These are phyloP conservation scores for Colletotrichum sp. DNA, from an alignment of 2,329 filamentous ascomycete species.

Conservation along the genomic window DNA sequence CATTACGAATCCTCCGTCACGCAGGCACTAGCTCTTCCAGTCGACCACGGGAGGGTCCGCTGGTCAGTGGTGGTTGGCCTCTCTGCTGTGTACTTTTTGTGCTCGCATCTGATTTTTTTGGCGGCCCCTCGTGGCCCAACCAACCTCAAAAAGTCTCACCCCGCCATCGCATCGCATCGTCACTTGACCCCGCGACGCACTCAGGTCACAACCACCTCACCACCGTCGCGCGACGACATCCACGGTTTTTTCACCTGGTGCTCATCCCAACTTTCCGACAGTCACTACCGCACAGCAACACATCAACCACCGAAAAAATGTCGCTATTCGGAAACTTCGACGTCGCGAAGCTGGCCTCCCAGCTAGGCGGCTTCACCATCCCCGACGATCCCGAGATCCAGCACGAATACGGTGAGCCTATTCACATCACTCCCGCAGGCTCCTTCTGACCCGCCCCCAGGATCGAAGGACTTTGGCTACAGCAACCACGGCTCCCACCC, in stretches of 20 bases:
- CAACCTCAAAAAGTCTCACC: not conserved
- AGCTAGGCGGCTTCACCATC: conserved; percentile 43
- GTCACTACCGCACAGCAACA: not conserved
- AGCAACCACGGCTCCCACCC: conserved; percentile 2
- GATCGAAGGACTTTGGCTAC: conserved; percentile 17
- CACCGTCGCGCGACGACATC: not conserved
- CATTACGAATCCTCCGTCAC: conserved; percentile 12
- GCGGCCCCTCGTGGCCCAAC: not conserved
- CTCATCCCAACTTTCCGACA: not conserved
- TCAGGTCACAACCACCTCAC: not conserved
- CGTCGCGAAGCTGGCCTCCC: conserved; percentile 33
- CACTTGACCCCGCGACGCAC: conserved; percentile 15
- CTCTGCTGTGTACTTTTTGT: not conserved
- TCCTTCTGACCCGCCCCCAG: not conserved
- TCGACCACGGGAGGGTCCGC: not conserved
- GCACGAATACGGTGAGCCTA: conserved; percentile 12
- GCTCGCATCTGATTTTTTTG: not conserved
- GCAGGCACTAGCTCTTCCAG: not conserved
- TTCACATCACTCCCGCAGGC: not conserved
- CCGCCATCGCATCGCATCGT: not conserved
- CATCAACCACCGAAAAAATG: not conserved
- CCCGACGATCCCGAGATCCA: conserved; percentile 38
- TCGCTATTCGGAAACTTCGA: conserved; percentile 26
- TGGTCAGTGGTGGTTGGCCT: not conserved
- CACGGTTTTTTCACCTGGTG: not conserved